Conservation (phyloP, 1,284 basidiomycete genomes). For the Thelephora terrestris region DNA sequence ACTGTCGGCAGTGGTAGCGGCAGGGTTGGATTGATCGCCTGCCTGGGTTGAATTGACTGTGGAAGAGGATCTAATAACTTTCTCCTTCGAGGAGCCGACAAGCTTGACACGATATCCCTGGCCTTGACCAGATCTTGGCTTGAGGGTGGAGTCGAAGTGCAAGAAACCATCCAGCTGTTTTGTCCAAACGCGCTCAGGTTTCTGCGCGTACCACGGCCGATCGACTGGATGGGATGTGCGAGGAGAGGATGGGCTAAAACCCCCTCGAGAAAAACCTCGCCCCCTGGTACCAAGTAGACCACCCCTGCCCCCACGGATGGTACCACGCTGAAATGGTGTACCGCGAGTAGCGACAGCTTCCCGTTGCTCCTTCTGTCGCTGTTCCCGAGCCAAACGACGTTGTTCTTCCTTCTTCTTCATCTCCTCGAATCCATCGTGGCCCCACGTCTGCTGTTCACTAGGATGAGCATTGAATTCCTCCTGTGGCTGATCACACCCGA, state of each 20-base stretch:
- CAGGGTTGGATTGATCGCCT: conserved; percentile 8
- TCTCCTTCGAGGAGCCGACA: conserved; percentile 31
- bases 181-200: conserved; percentile 71
- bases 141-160: conserved; percentile 47
- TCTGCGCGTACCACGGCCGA: conserved; percentile 59
- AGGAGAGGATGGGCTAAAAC: conserved; percentile 19
- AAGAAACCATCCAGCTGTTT: conserved; percentile 68
- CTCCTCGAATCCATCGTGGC: conserved; percentile 78
- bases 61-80: conserved; percentile 21
- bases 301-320: conserved; percentile 28
- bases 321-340: conserved; percentile 20
- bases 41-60: conserved; percentile 7
- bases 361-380: conserved; percentile 17
- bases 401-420: conserved; percentile 64
- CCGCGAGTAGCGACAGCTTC: conserved; percentile 14
- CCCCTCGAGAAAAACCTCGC: conserved; percentile 35
- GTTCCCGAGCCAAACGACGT: conserved; percentile 26
- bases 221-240: conserved; percentile 23
- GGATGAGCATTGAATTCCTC: conserved; percentile 26
- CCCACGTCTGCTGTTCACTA: conserved; percentile 62
- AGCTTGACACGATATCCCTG: conserved; percentile 50
- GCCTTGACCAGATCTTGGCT: conserved; percentile 43
- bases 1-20: conserved; percentile 10
- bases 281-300: conserved; percentile 25
- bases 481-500: conserved; percentile 6